Evolutionary conservation across 768 basidiomycete genomes (phyloP), one percentile per base, ranked within the genome.

Genomic region (Boletus rubescentipes): DNA sequence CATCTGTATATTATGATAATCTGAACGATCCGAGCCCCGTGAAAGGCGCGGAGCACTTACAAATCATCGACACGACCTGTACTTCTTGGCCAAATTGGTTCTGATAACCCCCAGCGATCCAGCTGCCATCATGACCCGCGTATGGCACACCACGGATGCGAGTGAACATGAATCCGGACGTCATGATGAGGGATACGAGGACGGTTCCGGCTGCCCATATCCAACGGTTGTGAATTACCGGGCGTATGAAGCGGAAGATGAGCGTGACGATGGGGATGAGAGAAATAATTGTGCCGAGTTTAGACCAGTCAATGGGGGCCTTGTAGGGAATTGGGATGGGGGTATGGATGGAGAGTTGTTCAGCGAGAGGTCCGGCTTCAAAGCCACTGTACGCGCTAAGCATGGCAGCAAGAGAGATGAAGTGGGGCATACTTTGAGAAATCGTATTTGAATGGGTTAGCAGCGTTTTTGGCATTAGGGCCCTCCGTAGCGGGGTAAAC

Each of bases 161-260:
- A 54, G 89, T 90, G 74, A 96, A 99, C 97, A 99, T 99, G 77
- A 85, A 89, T 9, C 97, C 97, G 9, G 88, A 85, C 20, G 86
- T 95, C 87, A 98, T 96, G 62, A 92, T 73, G 30, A 88, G 72
- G 18, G 91, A 86, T 9, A 84, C 80, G 26, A 83, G 67, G 37
- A 86, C 51, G 29, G 85, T 80, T 37, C 77, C 78, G n/a, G 67
- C 68, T 7, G 88, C 89, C 91, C 91, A 93, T 3, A 80, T 73
- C 89, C 89, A 92, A 58, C 86, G 85, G 60, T 77, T 89, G 57
- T 79, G 71, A 29, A 94, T 68, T 50, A 91, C 72, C 29, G 89
- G 83, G 5, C 79, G 69, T 53, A 89, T 73, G 74, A 82, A 85
- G 47, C 82, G 82, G 61, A 85, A 74, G 39, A 78, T 58, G 35